Evolutionary conservation across 768 basidiomycete genomes (phyloP), one percentile per base, ranked within the genome.

Genomic region (Suillus americanus): DNA sequence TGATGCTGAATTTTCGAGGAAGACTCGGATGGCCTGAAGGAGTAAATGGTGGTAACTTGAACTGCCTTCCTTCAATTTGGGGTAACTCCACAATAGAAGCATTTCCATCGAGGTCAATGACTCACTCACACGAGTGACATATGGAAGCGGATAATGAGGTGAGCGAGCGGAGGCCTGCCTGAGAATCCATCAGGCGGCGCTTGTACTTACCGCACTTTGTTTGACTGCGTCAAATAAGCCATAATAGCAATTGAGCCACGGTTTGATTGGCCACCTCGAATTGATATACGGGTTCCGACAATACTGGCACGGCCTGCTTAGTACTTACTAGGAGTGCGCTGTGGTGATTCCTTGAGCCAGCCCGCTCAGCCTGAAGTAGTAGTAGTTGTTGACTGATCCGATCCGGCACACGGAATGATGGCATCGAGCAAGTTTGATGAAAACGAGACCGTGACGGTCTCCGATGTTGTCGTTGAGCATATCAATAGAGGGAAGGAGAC

Each of bases 1-100:
- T 62, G 63, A 62, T 75, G 74, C 33, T 6, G 33, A 33, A 33
- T 33, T 33, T 33, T 76, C 40, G 65, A 48, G 50, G 70, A 48
- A 20, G 41, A 71, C 6, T 43, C 43, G 20, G 3, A 13, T 43
- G 70, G 40, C 66, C 64, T 76, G 68, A 75, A 62, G 8, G 50
- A 28, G 50, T 28, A 28, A 16, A 28, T 8, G 7, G 6, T 16
- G 25, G 1, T 16, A 35, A 35, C 7, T 35, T 35, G 33, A 35
- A 25, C 6, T 51, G 7, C 16, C 16, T 53, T 30, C 7, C 25
- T 16, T 51, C 14, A 14, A 28, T 25, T 16, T 5, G 50, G 25
- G 28, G 16, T 10, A 20, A 18, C 18, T 30, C 51, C 51, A 12
- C 9, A 16, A 10, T 18, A 3, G n/a, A n/a, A n/a, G n/a, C n/a